These are phyloP conservation scores for Cladophialophora bantiana DNA, from an alignment of 2,329 filamentous ascomycete genomes.

Conservation along the genomic window DNA sequence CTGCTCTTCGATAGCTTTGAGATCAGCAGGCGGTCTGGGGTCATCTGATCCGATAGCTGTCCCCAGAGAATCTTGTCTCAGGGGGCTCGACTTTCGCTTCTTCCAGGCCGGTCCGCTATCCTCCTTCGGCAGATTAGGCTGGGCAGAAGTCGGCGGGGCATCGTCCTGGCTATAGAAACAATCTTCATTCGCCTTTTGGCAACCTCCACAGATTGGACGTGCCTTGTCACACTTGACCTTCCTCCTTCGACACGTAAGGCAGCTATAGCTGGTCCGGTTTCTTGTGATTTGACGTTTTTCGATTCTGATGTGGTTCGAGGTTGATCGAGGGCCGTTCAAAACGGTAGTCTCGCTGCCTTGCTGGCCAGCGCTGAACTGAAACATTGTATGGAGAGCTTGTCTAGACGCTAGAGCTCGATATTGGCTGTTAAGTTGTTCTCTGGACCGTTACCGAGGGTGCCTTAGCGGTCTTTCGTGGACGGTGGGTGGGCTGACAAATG, in stretches of 20 bases:
- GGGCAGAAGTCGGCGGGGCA: not conserved
- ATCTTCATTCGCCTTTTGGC: constrained; percentile 51
- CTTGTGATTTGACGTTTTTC: constrained; percentile 55
- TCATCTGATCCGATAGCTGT: constrained; percentile 12
- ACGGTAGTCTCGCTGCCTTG: constrained; percentile 1
- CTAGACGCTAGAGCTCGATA: not conserved
- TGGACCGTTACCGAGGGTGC: not conserved
- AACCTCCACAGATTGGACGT: constrained; percentile 56
- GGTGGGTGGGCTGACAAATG: constrained; percentile 9
- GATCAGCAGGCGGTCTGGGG: constrained; percentile 40
- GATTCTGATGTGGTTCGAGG: constrained; percentile 4
- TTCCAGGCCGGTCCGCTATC: constrained; percentile 14
- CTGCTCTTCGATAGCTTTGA: constrained; percentile 52
- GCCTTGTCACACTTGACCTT: constrained; percentile 58
- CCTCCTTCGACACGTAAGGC: constrained; percentile 54
- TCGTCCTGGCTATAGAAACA: constrained; percentile 50
- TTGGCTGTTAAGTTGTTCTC: not conserved
- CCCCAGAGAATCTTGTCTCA: not conserved
- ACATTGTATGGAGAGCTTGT: constrained; percentile 15
- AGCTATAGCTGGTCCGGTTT: constrained; percentile 56
- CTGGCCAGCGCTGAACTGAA: constrained; percentile 21
- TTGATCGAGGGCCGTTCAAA: not conserved
- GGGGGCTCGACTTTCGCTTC: constrained; percentile 30
- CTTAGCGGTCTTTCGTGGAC: not conserved
- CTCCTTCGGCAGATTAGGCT: constrained; percentile 4